Evolutionary conservation across 805 yeast genomes (phyloP), one percentile per base, ranked within the genome.

Genomic region (Pichia cephalocereana): DNA sequence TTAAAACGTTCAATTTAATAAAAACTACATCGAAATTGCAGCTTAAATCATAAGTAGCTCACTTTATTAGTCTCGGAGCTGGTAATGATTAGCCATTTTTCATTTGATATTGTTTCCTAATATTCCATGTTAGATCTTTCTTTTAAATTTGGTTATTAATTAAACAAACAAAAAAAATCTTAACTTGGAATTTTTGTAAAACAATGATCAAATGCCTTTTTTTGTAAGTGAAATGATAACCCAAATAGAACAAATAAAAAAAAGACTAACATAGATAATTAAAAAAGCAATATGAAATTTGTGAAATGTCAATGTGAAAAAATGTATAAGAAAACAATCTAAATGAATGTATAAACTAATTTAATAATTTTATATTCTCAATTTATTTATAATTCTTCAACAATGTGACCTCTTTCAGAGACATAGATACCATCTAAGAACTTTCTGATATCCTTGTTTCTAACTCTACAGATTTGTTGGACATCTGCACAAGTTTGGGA

Each of bases 391-490:
- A 52, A 38, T 46, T 64, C 66, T 53, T 82, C 86, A 58, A 75
- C 85, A 70, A 91, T 79, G 71, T 77, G 77, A 68, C 96, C 96
- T 77, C 85, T 86, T 78, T 86, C 95, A 62, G 97, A 90, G 67
- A 91, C 99, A 75, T 91, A 91, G 79, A 91, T 90, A 89, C 99
- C 99, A 76, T 95, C 99, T 82, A 93, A 86, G 83, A 91, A 91
- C 83, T 91, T 91, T 79, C 99, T 87, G 90, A 93, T 91, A 93
- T 91, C 99, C 91, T 93, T 93, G 93, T 91, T 91, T 82, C 96
- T 86, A 70, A 89, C 98, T 74, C 95, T 83, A 82, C 97, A 89
- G 74, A 81, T 81, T 80, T 91, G 98, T 77, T 91, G 96, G 67
- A 93, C 80, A 70, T 89, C 96, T 67, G 99, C 99, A 74, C 96